Evolutionary conservation across 2,329 filamentous ascomycete genomes (phyloP), one percentile per base, ranked within the genome.

Genomic region (Aureobasidium melanogenum): DNA sequence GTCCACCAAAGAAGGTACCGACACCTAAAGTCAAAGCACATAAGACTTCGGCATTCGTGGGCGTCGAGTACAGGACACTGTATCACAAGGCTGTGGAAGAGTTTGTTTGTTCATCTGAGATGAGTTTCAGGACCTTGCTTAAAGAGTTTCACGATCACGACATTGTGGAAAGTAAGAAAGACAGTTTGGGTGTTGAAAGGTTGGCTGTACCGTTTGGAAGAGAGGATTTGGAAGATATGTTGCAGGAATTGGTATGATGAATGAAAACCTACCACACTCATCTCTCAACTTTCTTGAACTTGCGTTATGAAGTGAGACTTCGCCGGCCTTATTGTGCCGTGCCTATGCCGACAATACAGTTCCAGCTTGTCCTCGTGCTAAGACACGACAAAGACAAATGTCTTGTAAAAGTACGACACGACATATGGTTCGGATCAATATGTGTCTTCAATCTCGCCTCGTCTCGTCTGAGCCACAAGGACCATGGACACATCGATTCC

Each of bases 81-180:
- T 99, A 97, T 71, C 91, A 96, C 72, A 97, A 96, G 77, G 92
- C 94, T 2, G 88, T 93, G 5, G 92, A 97, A 75, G 91, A 96
- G 70, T 97, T 99, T 73, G 94, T 99, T 54, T 97, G 93, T 73
- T 94, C 89, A 67, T 96, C 89, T 63, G 94, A 97, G 76, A 91
- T 97, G 83, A 91, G 90, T 64, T 97, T 97, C 77, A 83, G 94
- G 63, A 96, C 92, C 28, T 73, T 99, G 71, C 75, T 99, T 64
- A 97, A 97, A 76, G 94, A 99, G 82, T 94, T 99, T 73, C 91
- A 97, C 71, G 94, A 99, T 69, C 94, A 99, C 77, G 91, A 97
- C 70, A 97, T 99, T 85, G 88, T 99, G 65, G 90, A 90, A 60
- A 95, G 89, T 64, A 84, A 86, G 64, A 93, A 93, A 70, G 93